Base-by-base conservation (phyloP, 768 basidiomycete species). In the Leccinum truebloodii region DNA sequence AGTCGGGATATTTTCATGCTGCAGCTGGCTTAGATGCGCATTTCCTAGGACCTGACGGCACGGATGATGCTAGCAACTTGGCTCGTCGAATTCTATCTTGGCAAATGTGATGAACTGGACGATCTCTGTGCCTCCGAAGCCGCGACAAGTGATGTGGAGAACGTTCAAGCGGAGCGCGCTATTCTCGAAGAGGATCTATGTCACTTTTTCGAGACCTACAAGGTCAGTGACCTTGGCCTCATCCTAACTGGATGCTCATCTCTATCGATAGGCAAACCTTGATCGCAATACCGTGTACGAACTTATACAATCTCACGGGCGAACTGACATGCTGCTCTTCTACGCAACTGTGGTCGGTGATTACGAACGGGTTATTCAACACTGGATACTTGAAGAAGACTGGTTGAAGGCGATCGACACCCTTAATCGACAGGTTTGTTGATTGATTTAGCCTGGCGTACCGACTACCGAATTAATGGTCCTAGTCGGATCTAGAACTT, bases 31-130 rank as follows among this genome's bases (percentile, higher is more conserved):
- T 41, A 60, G 24, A 51, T n/a, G 24, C 26, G 16, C 12, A 12
- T 49, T 32, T 32, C 48, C 39, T 59, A 98, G 95, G 94, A 97
- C 67, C 66, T 90, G 41, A 95, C 94, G 0, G 95, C 98, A 72
- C 84, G 97, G 44, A 95, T 95, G 89, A 94, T 98, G 87, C 78
- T 99, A 20, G 95, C 97, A 18, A 98, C 95, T 0, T 99, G 97
- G 97, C 86, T 99, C 13, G 89, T 97, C 32, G 97, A 99, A 74
- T 94, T 98, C 64, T 98, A 95, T 71, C 85, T 99, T 16, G 91
- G 91, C 75, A 98, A 97, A 78, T 94, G 92, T 73, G 96, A 97
- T 69, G 93, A 96, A 62, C 78, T 98, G 54, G 97, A 99, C 69
- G 97, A 98, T 69, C 80, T 95, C 18, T 86, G 95, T 28, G 94